phyloP scores from a whole-genome alignment of 1,139 yeast species.

The Candida mesenterica region DNA sequence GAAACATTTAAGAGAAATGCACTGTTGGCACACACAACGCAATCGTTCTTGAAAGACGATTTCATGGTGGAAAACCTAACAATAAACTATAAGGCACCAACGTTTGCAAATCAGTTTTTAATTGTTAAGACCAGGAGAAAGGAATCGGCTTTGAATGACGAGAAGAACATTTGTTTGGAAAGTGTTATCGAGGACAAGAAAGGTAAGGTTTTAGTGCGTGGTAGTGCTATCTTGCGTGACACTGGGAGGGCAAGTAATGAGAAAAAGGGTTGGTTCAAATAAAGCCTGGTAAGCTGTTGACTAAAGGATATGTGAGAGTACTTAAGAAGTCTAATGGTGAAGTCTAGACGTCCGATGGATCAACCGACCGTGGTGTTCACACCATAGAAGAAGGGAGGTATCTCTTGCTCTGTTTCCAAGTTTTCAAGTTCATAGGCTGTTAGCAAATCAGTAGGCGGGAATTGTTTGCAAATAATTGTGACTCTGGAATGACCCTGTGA shows the following conservation, averaged over 20 bases:
- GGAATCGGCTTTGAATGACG: slow-evolving; percentile 25
- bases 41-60: slow-evolving; percentile 38
- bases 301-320: no score
- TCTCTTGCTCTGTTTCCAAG: no score
- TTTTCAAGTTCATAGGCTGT: no score
- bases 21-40: slow-evolving; percentile 33
- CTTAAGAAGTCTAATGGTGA: no score
- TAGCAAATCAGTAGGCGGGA: no score
- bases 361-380: no score
- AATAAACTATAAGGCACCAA: slow-evolving; percentile 66
- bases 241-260: slow-evolving; percentile 33
- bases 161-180: slow-evolving; percentile 25
- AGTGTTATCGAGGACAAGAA: slow-evolving; percentile 34
- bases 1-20: slow-evolving; percentile 68
- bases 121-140: slow-evolving; percentile 54
- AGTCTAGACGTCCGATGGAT: no score
- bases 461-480: no score
- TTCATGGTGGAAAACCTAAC: slow-evolving; percentile 50
- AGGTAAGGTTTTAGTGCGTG: slow-evolving; percentile 37
- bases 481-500: no score
- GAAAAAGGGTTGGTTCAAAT: slow-evolving; percentile 8
- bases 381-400: no score
- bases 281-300: no score
- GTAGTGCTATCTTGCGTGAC: slow-evolving; percentile 37
- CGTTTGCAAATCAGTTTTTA: slow-evolving; percentile 77